These are phyloP conservation scores for Perkinsus chesapeaki DNA, from an alignment of 169 alveolate species.

Conservation along the genomic window DNA sequence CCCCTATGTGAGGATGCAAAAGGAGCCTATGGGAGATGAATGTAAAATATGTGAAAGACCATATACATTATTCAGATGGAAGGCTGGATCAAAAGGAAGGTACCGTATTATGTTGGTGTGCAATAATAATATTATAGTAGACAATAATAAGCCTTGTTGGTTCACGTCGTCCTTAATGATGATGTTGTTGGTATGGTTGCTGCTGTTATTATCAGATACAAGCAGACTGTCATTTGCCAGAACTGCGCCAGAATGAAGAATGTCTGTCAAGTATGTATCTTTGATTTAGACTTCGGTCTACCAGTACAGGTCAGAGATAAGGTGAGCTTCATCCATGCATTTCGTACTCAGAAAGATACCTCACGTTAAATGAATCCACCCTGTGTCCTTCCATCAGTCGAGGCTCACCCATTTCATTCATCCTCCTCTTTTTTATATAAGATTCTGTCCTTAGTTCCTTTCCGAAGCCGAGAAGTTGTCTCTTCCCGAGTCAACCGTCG, in stretches of 20 bases:
- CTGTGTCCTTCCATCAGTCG: neutral
- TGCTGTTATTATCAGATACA: slow-evolving; percentile 51
- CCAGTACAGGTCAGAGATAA: slow-evolving; percentile 92
- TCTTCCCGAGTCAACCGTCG: slow-evolving; percentile 27
- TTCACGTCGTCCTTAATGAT: too few species aligned
- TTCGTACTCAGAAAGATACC: neutral
- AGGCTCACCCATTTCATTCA: too few species aligned
- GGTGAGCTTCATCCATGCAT: slow-evolving; percentile 33
- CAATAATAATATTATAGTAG: too few species aligned
- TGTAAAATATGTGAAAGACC: slow-evolving; percentile 95
- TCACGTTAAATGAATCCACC: neutral
- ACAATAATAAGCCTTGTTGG: too few species aligned
- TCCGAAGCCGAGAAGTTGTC: slow-evolving; percentile 15
- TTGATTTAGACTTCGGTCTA: slow-evolving; percentile 92
- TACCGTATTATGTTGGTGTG: slow-evolving; percentile 90
- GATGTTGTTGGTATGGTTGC: neutral
- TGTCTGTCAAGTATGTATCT: slow-evolving; percentile 95
- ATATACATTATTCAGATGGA: slow-evolving; percentile 93
- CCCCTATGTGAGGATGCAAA: slow-evolving; percentile 91
- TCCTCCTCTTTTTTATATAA: neutral
- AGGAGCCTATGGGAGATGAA: slow-evolving; percentile 85
- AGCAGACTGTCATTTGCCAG: slow-evolving; percentile 92
- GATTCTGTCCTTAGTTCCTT: neutral
- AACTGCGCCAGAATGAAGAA: slow-evolving; percentile 95
- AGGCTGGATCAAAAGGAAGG: slow-evolving; percentile 84